Evolutionary conservation across 2,329 filamentous ascomycete species (phyloP), one percentile per base, ranked within the genome.

Genomic region (Huntiella decipiens): DNA sequence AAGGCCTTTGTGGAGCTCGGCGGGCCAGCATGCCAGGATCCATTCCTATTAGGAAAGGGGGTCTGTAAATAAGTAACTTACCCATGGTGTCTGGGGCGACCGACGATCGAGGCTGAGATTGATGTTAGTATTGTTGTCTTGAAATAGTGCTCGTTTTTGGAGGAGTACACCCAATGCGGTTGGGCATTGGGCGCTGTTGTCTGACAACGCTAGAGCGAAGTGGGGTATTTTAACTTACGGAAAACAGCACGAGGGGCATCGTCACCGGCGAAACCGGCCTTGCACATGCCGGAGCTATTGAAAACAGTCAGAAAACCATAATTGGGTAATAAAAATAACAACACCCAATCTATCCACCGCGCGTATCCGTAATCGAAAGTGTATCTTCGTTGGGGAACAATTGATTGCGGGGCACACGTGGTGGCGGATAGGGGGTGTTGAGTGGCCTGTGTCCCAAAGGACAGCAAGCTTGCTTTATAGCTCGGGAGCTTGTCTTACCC

Each of bases 251-350:
- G 81, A 67, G 91, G 91, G 72, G 91, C 91, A 82, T 98, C 91
- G 66, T 98, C 91, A 86, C 91, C 91, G 76, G 91, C 91, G 73
- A 98, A 98, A 87, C 91, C 91, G 82, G 91, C 91, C 78, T 98
- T 98, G 76, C 91, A 98, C 91, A 98, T 96, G 79, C 91, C 91
- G 71, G 91, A 96, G 81, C 88, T 96, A 67, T 42, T 35, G 38
- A 43, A 47, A 52, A 46, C 5, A 10, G 15, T 35, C 34, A 16
- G 22, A 38, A 12, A 43, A 28, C 22, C 22, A 28, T 28, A 28
- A 28, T 28, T 28, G 22, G 22, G 1, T 7, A 8, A 2, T 10
- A 42, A 40, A 13, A 13, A 13, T 3, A 8, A 28, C 35, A n/a
- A n/a, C 46, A 37, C 12, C 38, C 6, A 12, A 2, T 8, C 19